Percentiles rank a stretch among this genome's conserved stretches.
Conservation (phyloP, 768 basidiomycete species). For the Podaxis rugospora region DNA sequence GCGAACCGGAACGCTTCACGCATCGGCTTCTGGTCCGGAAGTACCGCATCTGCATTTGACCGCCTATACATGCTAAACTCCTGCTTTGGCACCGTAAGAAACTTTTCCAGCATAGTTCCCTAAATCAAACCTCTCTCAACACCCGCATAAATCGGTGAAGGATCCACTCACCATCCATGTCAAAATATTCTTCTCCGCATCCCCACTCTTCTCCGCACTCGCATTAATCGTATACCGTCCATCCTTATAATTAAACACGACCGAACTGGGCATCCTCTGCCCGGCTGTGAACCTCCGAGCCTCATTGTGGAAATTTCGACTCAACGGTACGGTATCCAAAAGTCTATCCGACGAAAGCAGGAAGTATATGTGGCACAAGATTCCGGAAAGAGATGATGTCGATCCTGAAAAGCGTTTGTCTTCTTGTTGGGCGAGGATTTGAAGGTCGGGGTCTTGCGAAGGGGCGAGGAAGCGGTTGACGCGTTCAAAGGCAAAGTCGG, state of each 20-base stretch:
- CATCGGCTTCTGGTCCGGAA: conserved; percentile 29
- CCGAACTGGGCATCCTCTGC: conserved; percentile 71
- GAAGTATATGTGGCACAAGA: conserved; percentile 86
- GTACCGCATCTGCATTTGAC: conserved; percentile 20
- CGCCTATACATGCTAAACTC: conserved; percentile 61
- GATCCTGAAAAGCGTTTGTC: conserved; percentile 72
- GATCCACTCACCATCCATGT: conserved; percentile 59
- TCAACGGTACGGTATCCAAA: conserved; percentile 60
- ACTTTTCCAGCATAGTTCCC: conserved; percentile 89
- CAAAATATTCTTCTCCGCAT: conserved; percentile 62
- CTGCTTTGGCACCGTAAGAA: conserved; percentile 61
- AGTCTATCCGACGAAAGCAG: conserved; percentile 69
- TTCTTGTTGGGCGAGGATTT: conserved; percentile 52
- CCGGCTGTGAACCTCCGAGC: conserved; percentile 73
- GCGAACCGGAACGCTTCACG: conserved; percentile 85
- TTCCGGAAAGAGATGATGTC: conserved; percentile 83
- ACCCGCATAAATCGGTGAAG: neutral
- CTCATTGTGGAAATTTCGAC: conserved; percentile 51
- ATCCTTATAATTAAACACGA: conserved; percentile 59
- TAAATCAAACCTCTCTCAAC: conserved; percentile 25
- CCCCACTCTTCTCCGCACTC: conserved; percentile 33
- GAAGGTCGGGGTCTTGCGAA: conserved; percentile 76
- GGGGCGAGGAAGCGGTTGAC: conserved; percentile 72
- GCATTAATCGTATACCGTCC: conserved; percentile 69
- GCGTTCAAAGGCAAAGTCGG: conserved; percentile 82